phyloP scores from a whole-genome alignment of 257 asterid genomes.

The Lantana camara region DNA sequence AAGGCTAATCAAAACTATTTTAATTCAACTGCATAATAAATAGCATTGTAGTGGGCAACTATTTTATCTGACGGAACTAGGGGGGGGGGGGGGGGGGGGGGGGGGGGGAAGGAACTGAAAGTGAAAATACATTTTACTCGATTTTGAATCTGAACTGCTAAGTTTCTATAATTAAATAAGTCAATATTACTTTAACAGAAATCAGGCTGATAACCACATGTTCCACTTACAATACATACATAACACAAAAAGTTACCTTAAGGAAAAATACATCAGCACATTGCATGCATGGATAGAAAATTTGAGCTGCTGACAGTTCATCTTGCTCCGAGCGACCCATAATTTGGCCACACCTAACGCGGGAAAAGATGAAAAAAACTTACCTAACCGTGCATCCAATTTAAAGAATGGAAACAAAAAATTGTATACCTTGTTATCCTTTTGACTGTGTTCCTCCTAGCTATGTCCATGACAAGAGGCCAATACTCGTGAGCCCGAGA shows the following conservation, averaged over 20 bases:
- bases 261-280: conserved; percentile 89
- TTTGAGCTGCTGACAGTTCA: conserved; percentile 80
- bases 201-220: conserved; percentile 1
- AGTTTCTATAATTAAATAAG: background rate
- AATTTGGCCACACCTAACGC: conserved; percentile 71
- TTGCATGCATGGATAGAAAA: conserved; percentile 93
- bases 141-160: background rate
- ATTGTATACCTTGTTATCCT: conserved; percentile 61
- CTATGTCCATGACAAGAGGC: conserved; percentile 95
- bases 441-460: conserved; percentile 72
- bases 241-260: conserved; percentile 59
- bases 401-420: background rate
- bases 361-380: conserved; percentile 6
- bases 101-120: too few relatives aligned
- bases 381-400: background rate
- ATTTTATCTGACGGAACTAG: background rate
- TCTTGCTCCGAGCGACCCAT: conserved; percentile 91
- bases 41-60: background rate
- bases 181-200: background rate
- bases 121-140: background rate
- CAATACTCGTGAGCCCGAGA: conserved; percentile 76
- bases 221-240: background rate
- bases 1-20: background rate
- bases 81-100: too few relatives aligned
- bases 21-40: background rate